Evolutionary conservation across 345 rosid genomes (phyloP).

Genomic region (Abelmoschus esculentus): DNA sequence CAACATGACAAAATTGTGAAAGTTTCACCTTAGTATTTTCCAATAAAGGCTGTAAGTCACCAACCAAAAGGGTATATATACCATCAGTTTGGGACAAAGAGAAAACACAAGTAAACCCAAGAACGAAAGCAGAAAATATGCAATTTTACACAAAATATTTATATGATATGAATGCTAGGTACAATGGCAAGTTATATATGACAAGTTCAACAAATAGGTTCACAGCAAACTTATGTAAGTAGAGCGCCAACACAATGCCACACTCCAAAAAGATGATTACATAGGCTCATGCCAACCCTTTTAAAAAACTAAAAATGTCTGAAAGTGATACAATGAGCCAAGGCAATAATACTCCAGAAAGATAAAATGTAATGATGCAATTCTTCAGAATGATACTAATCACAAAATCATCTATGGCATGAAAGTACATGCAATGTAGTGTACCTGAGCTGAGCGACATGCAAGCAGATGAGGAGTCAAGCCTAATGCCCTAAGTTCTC

Average conservation of each 20-base stretch:
- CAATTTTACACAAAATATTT: not conserved
- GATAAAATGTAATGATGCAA: not conserved
- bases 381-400: not conserved
- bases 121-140: not conserved
- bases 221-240: not conserved
- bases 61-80: not conserved
- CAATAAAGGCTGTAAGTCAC: conserved; percentile 56
- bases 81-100: conserved; percentile 9
- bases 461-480: conserved; percentile 89
- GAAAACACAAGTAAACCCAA: not conserved
- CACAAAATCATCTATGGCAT: not conserved
- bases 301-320: not conserved
- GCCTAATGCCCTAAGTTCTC: conserved; percentile 92
- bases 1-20: conserved; percentile 94
- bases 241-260: conserved; percentile 1
- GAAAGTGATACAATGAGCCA: not conserved
- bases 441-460: conserved; percentile 92
- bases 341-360: not conserved
- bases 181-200: not conserved
- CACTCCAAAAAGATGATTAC: not conserved
- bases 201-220: not conserved
- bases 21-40: conserved; percentile 77
- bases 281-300: not conserved
- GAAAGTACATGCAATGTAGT: not conserved
- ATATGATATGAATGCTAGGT: not conserved